These are phyloP conservation scores for Mimosa bimucronata DNA, from an alignment of 306 rosid genomes.

Conservation along the genomic window DNA sequence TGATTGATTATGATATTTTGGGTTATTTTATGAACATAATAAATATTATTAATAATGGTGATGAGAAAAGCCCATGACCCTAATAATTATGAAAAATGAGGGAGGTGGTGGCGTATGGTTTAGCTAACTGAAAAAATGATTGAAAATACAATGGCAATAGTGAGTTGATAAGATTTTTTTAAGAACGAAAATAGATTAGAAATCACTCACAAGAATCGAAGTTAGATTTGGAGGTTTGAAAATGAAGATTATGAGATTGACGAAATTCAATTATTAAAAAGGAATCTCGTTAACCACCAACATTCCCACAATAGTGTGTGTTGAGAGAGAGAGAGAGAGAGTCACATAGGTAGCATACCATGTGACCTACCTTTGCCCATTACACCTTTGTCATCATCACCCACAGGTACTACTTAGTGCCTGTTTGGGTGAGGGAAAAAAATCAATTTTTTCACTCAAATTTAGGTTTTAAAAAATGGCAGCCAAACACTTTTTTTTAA, in stretches of 20 bases:
- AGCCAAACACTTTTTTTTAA: no score
- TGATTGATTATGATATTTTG: neutral
- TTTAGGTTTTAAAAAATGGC: no score
- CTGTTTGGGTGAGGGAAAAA: no score
- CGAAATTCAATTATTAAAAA: slow-evolving; percentile 46
- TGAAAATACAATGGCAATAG: neutral
- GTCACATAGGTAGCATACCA: slow-evolving; percentile 44
- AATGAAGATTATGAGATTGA: slow-evolving; percentile 26
- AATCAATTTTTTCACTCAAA: no score
- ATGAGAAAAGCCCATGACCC: neutral
- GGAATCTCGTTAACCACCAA: slow-evolving; percentile 54
- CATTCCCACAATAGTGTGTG: slow-evolving; percentile 56
- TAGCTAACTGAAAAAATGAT: neutral
- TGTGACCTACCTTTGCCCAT: slow-evolving; percentile 47
- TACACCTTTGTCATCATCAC: neutral
- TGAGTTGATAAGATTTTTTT: neutral
- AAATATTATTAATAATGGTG: neutral
- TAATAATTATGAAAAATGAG: neutral
- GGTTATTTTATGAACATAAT: neutral
- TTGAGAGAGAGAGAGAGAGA: neutral
- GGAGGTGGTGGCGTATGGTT: neutral
- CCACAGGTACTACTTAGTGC: neutral
- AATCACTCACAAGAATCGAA: neutral
- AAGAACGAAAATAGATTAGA: neutral
- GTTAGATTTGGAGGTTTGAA: slow-evolving; percentile 11